phyloP scores from a whole-genome alignment of 2,329 filamentous ascomycete species.

The Verticillium albo-atrum region DNA sequence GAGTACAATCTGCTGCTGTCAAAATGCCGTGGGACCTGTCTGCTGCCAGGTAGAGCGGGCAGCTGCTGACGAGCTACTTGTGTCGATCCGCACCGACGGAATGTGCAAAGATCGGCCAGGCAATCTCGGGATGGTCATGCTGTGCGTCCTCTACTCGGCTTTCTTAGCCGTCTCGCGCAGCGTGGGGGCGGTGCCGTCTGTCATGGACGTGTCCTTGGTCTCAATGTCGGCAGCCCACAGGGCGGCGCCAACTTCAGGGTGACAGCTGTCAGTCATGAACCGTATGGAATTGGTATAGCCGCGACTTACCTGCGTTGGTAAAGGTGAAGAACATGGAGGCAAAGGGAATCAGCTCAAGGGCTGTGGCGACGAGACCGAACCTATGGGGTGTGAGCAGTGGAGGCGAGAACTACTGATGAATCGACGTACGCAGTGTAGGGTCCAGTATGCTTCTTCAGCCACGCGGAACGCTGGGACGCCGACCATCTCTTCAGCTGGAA shows the following conservation, averaged over 20 bases:
- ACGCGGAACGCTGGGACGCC: slow-evolving; percentile 57
- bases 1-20: slow-evolving; percentile 2
- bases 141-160: slow-evolving; percentile 30
- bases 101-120: not conserved
- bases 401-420: not conserved
- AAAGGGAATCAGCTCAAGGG: slow-evolving; percentile 82
- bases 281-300: not conserved
- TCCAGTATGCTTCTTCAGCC: slow-evolving; percentile 64
- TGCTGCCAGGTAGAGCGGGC: not conserved
- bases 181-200: slow-evolving; percentile 43
- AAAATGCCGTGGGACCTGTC: slow-evolving; percentile 6
- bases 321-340: slow-evolving; percentile 81
- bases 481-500: slow-evolving; percentile 90
- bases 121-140: not conserved
- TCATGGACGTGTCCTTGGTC: slow-evolving; percentile 44
- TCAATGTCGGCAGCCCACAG: slow-evolving; percentile 93
- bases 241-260: slow-evolving; percentile 68
- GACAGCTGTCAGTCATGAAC: slow-evolving; percentile 13
- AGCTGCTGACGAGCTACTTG: not conserved
- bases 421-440: slow-evolving; percentile 73
- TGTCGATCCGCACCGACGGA: not conserved
- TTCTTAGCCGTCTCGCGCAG: slow-evolving; percentile 46
- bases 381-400: slow-evolving; percentile 37
- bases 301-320: slow-evolving; percentile 67
- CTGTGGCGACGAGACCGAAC: slow-evolving; percentile 67